Percentiles rank a stretch among this genome's conserved stretches.
phyloP scores from a whole-genome alignment of 73 alveolate species.

The Paramecium caudatum region DNA sequence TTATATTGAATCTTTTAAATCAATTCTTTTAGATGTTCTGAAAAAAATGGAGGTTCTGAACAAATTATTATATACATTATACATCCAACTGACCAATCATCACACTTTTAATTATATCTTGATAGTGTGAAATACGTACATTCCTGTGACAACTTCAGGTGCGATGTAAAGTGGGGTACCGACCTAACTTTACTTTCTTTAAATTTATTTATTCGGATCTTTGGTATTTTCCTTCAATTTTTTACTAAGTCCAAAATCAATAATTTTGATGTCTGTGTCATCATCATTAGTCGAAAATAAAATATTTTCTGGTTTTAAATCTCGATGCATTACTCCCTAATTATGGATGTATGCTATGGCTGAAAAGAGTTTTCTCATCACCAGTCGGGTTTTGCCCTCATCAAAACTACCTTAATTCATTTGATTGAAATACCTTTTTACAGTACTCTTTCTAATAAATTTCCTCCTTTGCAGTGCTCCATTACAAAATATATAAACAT shows the following conservation, averaged over 20 bases:
- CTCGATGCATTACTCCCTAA: slow-evolving; percentile 82
- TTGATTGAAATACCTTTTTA: neutral
- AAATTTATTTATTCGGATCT: slow-evolving; percentile 4
- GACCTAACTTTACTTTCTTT: neutral
- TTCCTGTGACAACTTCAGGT: slow-evolving; percentile 50
- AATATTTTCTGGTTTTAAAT: slow-evolving; percentile 84
- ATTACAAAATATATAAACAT: slow-evolving; percentile 69
- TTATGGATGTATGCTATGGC: slow-evolving; percentile 78
- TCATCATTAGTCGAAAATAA: slow-evolving; percentile 72
- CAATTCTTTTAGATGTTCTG: slow-evolving; percentile 5
- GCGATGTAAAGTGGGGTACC: slow-evolving; percentile 51
- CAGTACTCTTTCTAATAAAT: slow-evolving; percentile 59
- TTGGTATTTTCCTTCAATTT: slow-evolving; percentile 34
- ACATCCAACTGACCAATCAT: slow-evolving; percentile 53
- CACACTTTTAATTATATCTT: slow-evolving; percentile 43
- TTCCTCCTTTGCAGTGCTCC: slow-evolving; percentile 72
- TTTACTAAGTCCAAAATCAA: slow-evolving; percentile 82
- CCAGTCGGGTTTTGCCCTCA: slow-evolving; percentile 50
- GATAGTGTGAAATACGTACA: neutral
- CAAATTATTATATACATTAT: slow-evolving; percentile 32
- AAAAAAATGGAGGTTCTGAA: slow-evolving; percentile 53
- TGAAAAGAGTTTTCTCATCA: slow-evolving; percentile 71
- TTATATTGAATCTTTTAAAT: slow-evolving; percentile 10
- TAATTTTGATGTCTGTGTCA: slow-evolving; percentile 79
- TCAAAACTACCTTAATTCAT: slow-evolving; percentile 51